Percentiles rank a stretch among this genome's conserved stretches.
Conservation (phyloP, 2,329 filamentous ascomycete genomes). For the Verticillium dahliae region DNA sequence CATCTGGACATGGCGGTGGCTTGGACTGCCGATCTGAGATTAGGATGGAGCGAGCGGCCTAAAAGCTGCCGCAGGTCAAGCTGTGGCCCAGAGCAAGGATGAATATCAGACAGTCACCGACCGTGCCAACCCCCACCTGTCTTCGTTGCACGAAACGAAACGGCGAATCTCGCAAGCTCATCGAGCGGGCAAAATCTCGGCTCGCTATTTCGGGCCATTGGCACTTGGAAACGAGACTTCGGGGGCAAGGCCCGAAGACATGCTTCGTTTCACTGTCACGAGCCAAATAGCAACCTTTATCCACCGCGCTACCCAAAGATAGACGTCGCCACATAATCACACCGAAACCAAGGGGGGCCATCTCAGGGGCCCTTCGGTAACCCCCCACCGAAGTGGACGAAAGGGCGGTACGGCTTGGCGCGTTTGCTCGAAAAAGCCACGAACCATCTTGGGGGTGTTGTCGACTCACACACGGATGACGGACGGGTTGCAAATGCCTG, state of each 20-base stretch:
- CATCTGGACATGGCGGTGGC: not conserved
- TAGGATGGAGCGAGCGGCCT: not conserved
- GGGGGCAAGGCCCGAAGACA: not conserved
- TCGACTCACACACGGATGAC: not conserved
- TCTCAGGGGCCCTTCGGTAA: not conserved
- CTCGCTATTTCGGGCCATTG: conserved; percentile 10
- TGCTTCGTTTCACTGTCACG: not conserved
- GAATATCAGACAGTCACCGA: not conserved
- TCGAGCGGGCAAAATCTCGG: not conserved
- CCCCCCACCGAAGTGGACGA: not conserved
- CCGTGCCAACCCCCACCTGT: not conserved
- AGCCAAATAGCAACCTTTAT: not conserved
- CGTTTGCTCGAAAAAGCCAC: not conserved
- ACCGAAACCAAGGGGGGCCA: not conserved
- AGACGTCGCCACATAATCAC: not conserved
- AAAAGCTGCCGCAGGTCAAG: not conserved
- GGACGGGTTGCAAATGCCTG: not conserved
- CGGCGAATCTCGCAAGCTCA: not conserved
- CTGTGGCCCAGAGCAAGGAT: not conserved
- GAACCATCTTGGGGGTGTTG: not conserved
- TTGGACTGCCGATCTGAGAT: not conserved
- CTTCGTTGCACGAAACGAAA: not conserved
- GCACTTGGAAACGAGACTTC: conserved; percentile 3
- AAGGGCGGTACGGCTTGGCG: not conserved
- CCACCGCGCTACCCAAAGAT: not conserved